These are phyloP conservation scores for Triticum monococcum DNA, from an alignment of 176 grass and related monocot species.

Conservation along the genomic window DNA sequence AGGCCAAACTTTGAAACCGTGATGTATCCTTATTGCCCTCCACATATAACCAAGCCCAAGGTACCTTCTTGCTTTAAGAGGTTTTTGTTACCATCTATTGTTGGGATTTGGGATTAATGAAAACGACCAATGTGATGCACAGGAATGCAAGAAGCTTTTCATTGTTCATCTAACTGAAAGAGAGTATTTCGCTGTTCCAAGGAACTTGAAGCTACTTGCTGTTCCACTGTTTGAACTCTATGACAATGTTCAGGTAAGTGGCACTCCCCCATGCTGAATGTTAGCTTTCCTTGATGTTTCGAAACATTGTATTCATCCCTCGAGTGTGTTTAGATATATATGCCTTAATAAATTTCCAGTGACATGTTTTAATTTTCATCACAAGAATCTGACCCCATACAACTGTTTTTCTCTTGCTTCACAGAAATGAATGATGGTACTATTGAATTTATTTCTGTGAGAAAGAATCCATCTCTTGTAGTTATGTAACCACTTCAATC, in stretches of 20 bases:
- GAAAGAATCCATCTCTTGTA: not conserved
- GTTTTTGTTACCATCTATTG: not conserved
- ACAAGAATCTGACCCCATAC: not conserved
- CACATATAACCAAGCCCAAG: conserved; percentile 99
- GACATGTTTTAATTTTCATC: not conserved
- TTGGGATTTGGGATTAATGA: not conserved
- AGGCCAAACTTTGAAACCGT: conserved; percentile 98
- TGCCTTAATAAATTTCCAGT: not conserved
- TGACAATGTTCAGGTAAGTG: conserved; percentile 89
- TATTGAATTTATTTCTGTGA: not conserved
- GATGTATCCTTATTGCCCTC: conserved; percentile 99
- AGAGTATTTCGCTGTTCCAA: conserved; percentile 99
- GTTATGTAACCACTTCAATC: not conserved
- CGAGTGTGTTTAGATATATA: not conserved
- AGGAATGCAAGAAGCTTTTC: conserved; percentile 99
- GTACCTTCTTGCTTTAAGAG: conserved; percentile 36
- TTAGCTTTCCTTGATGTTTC: not conserved
- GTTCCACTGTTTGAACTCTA: conserved; percentile 99
- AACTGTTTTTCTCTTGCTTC: not conserved
- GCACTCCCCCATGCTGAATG: not conserved
- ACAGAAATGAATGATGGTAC: not conserved
- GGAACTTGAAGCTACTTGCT: conserved; percentile 98
- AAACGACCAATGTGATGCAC: conserved; percentile 22
- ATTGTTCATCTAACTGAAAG: conserved; percentile 94
- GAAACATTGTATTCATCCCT: not conserved